phyloP scores from a whole-genome alignment of 2,329 filamentous ascomycete genomes.

The Fusarium pseudoanthophilum region DNA sequence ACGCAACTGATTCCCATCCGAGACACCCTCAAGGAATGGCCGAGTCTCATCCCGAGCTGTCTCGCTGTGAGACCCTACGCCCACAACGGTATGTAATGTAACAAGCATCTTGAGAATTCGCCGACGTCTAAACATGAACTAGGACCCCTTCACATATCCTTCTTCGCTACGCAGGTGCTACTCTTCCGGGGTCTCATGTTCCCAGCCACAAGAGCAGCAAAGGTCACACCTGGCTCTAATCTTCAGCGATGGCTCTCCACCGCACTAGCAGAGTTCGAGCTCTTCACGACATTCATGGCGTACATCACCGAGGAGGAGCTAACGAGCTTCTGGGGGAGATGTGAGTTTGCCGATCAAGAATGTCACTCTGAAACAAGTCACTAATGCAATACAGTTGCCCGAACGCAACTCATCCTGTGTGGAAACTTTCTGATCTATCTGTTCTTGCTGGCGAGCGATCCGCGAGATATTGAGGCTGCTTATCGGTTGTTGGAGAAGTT shows the following conservation, averaged over 20 bases:
- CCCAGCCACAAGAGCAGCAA: slow-evolving; percentile 56
- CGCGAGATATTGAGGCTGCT: slow-evolving; percentile 48
- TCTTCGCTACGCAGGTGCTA: slow-evolving; percentile 55
- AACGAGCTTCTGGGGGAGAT: slow-evolving; percentile 57
- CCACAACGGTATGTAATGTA: slow-evolving; percentile 33
- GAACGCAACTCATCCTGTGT: slow-evolving; percentile 58
- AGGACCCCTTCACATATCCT: slow-evolving; percentile 56
- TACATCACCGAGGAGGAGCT: slow-evolving; percentile 50
- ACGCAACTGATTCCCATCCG: slow-evolving; percentile 43
- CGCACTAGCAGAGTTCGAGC: slow-evolving; percentile 51
- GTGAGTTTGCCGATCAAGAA: slow-evolving; percentile 47
- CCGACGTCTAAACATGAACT: slow-evolving; percentile 15
- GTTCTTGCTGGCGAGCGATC: slow-evolving; percentile 55
- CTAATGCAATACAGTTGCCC: slow-evolving; percentile 40
- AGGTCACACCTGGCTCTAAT: slow-evolving; percentile 50
- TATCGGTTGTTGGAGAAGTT: slow-evolving; percentile 52
- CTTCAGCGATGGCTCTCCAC: slow-evolving; percentile 50
- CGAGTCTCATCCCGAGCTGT: slow-evolving; percentile 51
- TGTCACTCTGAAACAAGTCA: background rate
- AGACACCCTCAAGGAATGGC: slow-evolving; percentile 50
- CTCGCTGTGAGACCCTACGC: slow-evolving; percentile 26
- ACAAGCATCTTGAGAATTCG: background rate
- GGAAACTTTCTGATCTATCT: slow-evolving; percentile 62
- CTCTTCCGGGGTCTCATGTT: slow-evolving; percentile 58
- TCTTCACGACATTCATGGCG: slow-evolving; percentile 53